Base-by-base conservation (phyloP, 345 rosid species). In the Jatropha curcas region DNA sequence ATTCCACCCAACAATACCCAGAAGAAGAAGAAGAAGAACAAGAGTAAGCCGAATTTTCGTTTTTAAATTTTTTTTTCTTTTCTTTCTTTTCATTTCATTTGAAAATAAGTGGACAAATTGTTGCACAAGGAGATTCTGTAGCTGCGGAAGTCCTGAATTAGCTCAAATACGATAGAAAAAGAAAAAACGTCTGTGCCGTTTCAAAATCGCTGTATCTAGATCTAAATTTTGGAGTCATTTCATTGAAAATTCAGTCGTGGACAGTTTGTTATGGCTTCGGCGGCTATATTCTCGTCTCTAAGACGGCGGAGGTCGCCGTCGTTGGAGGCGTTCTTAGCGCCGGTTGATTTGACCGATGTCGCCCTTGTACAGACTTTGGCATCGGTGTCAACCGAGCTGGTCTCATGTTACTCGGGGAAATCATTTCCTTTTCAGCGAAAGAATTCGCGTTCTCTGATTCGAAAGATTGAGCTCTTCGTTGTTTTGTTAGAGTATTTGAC, bases 201-300 rank as follows among this genome's bases (percentile, higher is more conserved):
- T 73, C 65, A 57, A 74, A 74, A 30, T 57, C 69, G 43, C 46
- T 66, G 2, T 3, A 17, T 27, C 39, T 41, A 30, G 52, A 71
- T 25, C 51, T 60, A 13, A 31, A 20, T 50, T 27, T 58, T 19
- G 3, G 35, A 17, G 64, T 27, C 19, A 22, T 55, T 35, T 5
- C 5, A 13, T 9, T 71, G 5, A 14, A 58, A 20, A 25, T 24
- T 25, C n/a, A 6, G n/a, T 37, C 31, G 70, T 17, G 33, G 37
- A 41, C 25, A 31, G 25, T 3, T 33, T 51, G 11, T 7, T 2
- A 91, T 96, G 99, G 97, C 99, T 0, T 71, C 88, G 8, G 95
- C 92, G 7, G 96, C 97, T 28, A 90, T 91, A 65, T 90, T 96
- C 74, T 90, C 97, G 41, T 96, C 97, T 57, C 69, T 92, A 0